Evolutionary conservation across 2,329 filamentous ascomycete genomes (phyloP).

Genomic region (Tolypocladium tundrense): DNA sequence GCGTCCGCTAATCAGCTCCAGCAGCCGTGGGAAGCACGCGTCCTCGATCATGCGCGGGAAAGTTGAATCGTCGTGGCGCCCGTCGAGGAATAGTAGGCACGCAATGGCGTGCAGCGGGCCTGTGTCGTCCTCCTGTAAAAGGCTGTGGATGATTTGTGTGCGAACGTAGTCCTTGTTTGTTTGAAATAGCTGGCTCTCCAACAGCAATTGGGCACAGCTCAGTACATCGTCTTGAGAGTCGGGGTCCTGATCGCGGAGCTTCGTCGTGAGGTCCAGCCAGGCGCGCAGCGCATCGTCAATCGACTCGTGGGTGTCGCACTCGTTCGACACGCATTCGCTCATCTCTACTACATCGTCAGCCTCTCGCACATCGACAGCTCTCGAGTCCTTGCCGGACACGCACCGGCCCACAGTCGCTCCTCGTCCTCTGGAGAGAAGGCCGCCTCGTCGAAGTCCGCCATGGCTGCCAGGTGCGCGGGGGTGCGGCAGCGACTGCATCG

Average conservation of each 20-base stretch:
- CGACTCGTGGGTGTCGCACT: slow-evolving; percentile 41
- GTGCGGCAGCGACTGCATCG: slow-evolving; percentile 23
- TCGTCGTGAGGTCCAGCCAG: slow-evolving; percentile 71
- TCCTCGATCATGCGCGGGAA: slow-evolving; percentile 85
- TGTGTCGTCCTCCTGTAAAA: slow-evolving; percentile 74
- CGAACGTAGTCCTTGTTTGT: slow-evolving; percentile 78
- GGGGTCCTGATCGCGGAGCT: slow-evolving; percentile 65
- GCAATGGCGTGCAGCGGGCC: slow-evolving; percentile 72
- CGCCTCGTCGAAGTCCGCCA: slow-evolving; percentile 52
- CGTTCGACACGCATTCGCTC: slow-evolving; percentile 31
- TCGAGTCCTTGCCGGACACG: slow-evolving; percentile 10
- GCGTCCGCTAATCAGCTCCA: slow-evolving; percentile 66
- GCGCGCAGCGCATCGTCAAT: slow-evolving; percentile 79
- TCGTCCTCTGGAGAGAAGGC: slow-evolving; percentile 63
- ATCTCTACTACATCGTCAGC: slow-evolving; percentile 30
- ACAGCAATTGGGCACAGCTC: slow-evolving; percentile 67
- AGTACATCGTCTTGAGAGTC: slow-evolving; percentile 70
- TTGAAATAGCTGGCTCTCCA: slow-evolving; percentile 65
- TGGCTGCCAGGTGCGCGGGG: slow-evolving; percentile 24
- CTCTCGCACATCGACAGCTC: not conserved
- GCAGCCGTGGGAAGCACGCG: slow-evolving; percentile 69
- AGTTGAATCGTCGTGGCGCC: slow-evolving; percentile 62
- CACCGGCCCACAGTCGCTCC: slow-evolving; percentile 84
- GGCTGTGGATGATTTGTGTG: slow-evolving; percentile 82
- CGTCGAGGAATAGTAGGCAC: slow-evolving; percentile 80